Percentiles rank a stretch among this genome's conserved stretches.
Conservation (phyloP, 179 eudicot species). For the Spergularia azorica region DNA sequence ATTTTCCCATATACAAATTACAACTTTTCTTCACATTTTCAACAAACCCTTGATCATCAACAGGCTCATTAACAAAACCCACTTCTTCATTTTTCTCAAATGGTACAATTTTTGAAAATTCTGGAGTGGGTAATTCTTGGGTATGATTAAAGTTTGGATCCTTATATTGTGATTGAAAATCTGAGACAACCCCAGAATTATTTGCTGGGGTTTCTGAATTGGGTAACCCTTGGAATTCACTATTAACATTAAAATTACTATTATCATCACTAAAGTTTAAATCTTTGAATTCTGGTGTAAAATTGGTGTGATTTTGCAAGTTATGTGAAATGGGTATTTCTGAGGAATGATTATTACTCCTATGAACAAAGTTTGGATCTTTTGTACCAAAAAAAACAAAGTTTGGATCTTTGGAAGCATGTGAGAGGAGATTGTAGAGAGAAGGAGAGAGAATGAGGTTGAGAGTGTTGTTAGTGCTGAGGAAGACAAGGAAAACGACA, state of each 20-base stretch:
- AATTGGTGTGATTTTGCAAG: not conserved
- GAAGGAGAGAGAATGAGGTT: slow-evolving; percentile 10
- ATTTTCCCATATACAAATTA: slow-evolving; percentile 63
- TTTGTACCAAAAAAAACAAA: too few relatives aligned
- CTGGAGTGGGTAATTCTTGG: not conserved
- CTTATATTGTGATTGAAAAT: not conserved
- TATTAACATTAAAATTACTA: too few relatives aligned
- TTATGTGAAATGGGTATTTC: not conserved
- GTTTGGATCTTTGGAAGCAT: not conserved
- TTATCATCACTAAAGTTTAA: not conserved
- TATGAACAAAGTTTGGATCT: not conserved
- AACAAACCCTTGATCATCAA: not conserved
- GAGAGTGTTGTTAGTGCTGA: not conserved
- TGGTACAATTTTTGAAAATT: not conserved
- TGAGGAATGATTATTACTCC: not conserved
- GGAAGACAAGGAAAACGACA: slow-evolving; percentile 17
- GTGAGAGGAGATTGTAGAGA: slow-evolving; percentile 13
- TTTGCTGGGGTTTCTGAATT: not conserved
- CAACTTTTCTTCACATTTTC: slow-evolving; percentile 33
- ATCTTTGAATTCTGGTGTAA: not conserved
- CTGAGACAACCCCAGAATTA: not conserved
- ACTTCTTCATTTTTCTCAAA: not conserved
- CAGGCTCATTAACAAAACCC: slow-evolving; percentile 15
- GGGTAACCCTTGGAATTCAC: not conserved
- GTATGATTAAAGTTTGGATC: not conserved